These are phyloP conservation scores for Penicillium sp. DNA, from an alignment of 2,329 filamentous ascomycete genomes.

Conservation along the genomic window DNA sequence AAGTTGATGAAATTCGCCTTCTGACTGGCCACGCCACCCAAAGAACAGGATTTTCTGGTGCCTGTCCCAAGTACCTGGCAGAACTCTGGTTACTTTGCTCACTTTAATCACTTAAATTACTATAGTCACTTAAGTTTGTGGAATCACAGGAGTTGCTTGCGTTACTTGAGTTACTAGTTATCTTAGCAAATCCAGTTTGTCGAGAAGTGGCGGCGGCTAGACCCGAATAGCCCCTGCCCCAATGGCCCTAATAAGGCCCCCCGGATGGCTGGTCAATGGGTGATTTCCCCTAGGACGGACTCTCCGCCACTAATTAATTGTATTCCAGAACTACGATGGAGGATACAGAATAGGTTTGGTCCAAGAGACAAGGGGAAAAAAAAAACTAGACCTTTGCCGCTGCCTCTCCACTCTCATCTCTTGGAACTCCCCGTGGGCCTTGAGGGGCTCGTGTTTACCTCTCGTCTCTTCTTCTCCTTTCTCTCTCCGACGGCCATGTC, in stretches of 20 bases:
- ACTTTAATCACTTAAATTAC: no score
- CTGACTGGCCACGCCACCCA: neutral
- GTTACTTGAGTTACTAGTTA: neutral
- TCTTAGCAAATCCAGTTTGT: neutral
- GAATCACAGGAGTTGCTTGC: no score
- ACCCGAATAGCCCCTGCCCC: neutral
- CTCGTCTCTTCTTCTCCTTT: neutral
- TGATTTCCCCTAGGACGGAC: neutral
- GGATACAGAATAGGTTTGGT: no score
- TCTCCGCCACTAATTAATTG: no score
- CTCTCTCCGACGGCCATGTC: conserved; percentile 4
- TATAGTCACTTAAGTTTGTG: no score
- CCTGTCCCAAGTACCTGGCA: neutral
- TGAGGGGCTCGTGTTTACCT: neutral
- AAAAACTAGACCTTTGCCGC: neutral
- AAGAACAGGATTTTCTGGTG: neutral
- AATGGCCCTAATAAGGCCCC: neutral
- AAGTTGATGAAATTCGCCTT: neutral
- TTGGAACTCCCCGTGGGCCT: neutral
- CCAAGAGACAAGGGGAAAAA: neutral
- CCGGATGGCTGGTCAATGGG: neutral
- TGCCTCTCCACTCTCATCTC: conserved; percentile 4
- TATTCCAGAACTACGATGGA: no score
- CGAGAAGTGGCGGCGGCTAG: neutral
- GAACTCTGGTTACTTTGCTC: no score